phyloP scores from a whole-genome alignment of 2,329 filamentous ascomycete species.

The Xylariales sp. region DNA sequence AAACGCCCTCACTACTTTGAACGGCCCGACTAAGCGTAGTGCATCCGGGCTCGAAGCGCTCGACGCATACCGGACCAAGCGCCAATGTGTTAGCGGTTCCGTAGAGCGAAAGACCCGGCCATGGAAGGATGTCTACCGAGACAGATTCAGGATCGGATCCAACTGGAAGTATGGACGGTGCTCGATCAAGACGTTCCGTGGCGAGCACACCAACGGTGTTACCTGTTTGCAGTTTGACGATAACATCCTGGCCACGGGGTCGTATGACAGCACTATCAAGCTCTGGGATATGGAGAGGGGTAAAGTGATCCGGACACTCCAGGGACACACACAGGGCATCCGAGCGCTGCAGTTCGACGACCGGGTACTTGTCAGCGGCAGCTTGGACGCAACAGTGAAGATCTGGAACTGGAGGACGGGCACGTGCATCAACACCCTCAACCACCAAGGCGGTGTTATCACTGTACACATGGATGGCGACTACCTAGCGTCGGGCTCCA shows the following conservation, averaged over 20 bases:
- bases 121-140: conserved; percentile 97
- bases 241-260: conserved; percentile 86
- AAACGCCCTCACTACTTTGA: conserved; percentile 6
- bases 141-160: conserved; percentile 89
- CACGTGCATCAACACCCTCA: conserved; percentile 75
- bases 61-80: conserved; percentile 22
- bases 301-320: conserved; percentile 77
- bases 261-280: conserved; percentile 91
- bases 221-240: conserved; percentile 71
- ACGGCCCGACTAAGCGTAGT: conserved; percentile 26
- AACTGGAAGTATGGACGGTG: conserved; percentile 97
- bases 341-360: conserved; percentile 91
- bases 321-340: conserved; percentile 78
- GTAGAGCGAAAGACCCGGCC: conserved; percentile 55
- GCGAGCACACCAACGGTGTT: conserved; percentile 77
- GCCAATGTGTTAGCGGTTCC: conserved; percentile 23
- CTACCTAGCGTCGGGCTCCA: conserved; percentile 81
- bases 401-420: conserved; percentile 98
- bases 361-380: conserved; percentile 84
- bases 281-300: conserved; percentile 94
- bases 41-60: conserved; percentile 22
- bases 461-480: conserved; percentile 83
- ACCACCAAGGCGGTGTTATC: conserved; percentile 78
- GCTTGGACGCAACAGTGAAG: conserved; percentile 80
- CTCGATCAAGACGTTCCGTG: conserved; percentile 76